phyloP scores from a whole-genome alignment of 306 rosid species.

The Prunus persica region DNA sequence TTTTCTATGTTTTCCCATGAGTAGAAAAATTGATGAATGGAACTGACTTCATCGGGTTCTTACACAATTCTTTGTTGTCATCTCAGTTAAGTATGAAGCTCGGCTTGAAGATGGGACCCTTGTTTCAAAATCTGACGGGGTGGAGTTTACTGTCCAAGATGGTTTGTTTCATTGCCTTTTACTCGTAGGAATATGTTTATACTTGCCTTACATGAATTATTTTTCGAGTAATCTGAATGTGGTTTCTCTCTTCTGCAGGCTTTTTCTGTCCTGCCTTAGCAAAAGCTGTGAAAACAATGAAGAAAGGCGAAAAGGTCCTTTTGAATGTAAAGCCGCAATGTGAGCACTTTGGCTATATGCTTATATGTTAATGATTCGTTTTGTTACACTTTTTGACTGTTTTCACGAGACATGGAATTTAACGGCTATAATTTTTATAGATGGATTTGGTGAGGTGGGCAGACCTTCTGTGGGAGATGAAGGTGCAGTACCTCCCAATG shows the following conservation, averaged over 20 bases:
- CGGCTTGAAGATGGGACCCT: conserved; percentile 66
- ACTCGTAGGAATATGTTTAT: background rate
- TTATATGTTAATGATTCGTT: background rate
- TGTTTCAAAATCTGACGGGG: conserved; percentile 71
- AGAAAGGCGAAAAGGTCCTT: conserved; percentile 73
- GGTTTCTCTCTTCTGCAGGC: conserved; percentile 33
- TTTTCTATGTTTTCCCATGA: background rate
- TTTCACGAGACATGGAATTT: background rate
- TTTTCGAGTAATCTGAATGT: background rate
- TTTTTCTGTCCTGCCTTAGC: conserved; percentile 73
- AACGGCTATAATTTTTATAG: conserved; percentile 22
- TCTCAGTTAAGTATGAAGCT: conserved; percentile 73
- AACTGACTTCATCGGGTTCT: background rate
- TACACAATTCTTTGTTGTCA: background rate
- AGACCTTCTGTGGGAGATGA: conserved; percentile 52
- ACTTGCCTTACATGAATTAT: background rate
- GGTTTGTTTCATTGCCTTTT: conserved; percentile 30
- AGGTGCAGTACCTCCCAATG: conserved; percentile 76
- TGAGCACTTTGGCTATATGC: conserved; percentile 14
- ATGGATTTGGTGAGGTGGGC: conserved; percentile 86
- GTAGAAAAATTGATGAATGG: background rate
- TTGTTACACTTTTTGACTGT: background rate
- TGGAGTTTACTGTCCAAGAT: conserved; percentile 62
- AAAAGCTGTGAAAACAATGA: conserved; percentile 83
- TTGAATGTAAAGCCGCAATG: conserved; percentile 81